Base-by-base conservation (phyloP, 2,329 filamentous ascomycete species). In the Cladorrhinum sp. region DNA sequence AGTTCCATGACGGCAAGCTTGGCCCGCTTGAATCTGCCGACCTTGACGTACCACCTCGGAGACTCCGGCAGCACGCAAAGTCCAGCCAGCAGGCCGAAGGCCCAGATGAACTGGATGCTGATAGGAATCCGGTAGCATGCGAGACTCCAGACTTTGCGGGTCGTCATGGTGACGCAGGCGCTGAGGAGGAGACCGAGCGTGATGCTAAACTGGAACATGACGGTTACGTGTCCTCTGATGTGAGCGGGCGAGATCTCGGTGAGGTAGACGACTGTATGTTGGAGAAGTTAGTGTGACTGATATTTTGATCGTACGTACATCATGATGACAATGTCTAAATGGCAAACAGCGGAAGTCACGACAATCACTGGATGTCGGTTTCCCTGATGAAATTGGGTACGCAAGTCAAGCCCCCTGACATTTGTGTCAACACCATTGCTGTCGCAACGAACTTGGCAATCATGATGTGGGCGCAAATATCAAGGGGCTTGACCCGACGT, bases 71-170 rank as follows among this genome's bases (percentile, higher is more conserved):
- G 76, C 64, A 82, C 72, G 1, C 84, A 73, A 55, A 85, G 81
- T 7, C 79, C 77, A 39, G 69, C 68, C 18, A 79, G 79, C 20
- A 86, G 79, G 23, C 82, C 70, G 9, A 84, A 69, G 24, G 82
- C 81, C 82, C 82, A 85, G 33, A 79, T 71, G 65, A 84, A 82
- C 20, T 79, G 79, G n/a, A 85, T 73, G 9, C 77, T 82, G 67
- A 82, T 82, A 55, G 87, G 83, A 6, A 89, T 82, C 64, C 86
- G 79, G 86, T 87, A 90, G 12, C 84, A 79, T 2, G 79, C 77
- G 21, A 80, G 79, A 65, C 74, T 76, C 51, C 50, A 56, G 2
- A 50, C 12, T n/a, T 46, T 50, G 9, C 46, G 30, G 24, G 62
- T 59, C 8, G 50, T 28, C 8, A 55, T 20, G 9, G 54, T 62